Base-by-base conservation (phyloP, 1,284 basidiomycete species). In the Trametes sp. region DNA sequence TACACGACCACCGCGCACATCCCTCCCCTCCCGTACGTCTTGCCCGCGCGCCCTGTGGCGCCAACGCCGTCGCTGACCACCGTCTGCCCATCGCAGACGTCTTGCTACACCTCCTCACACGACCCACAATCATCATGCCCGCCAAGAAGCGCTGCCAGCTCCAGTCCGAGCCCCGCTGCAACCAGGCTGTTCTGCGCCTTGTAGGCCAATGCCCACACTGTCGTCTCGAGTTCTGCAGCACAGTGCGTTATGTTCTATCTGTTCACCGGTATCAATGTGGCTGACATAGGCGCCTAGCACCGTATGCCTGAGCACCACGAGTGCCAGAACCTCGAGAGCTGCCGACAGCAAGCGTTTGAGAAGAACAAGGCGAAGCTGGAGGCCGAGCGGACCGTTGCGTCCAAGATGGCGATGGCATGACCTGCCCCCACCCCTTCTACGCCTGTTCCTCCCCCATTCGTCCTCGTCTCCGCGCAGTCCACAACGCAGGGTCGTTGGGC, bases 91-190 rank as follows among this genome's bases (percentile, higher is more conserved):
- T 31, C 45, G 41, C 62, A 64, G 62, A 63, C 59, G 50, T 44
- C 59, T 51, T 42, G 62, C 61, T 59, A 62, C 57, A 58, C 60
- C 64, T 48, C 59, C 63, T 63, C 63, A 68, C 72, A 63, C 70
- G 70, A 70, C 67, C 50, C 42, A 28, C 75, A 50, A 41, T 50
- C 69, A 77, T 66, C 64, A 94, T 93, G 92, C 81, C 91, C 70
- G 82, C 85, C 73, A 94, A 92, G 89, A 92, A 92, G 76, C 90
- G 92, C 73, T 94, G 92, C 81, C 89, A 93, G 76, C 84, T 88
- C 76, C 85, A 87, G 69, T 74, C 84, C 63, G 85, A 86, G 71
- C 81, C 80, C 60, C 87, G 86, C 62, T 94, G 93, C 81, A 90
- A 84, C 72, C 87, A 87, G 69, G 90, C 92, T 11, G 89, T 85